Evolutionary conservation across 192 early-diverging fungal genomes (phyloP), one percentile per base, ranked within the genome.

Genomic region (Chytriomyces sp.): DNA sequence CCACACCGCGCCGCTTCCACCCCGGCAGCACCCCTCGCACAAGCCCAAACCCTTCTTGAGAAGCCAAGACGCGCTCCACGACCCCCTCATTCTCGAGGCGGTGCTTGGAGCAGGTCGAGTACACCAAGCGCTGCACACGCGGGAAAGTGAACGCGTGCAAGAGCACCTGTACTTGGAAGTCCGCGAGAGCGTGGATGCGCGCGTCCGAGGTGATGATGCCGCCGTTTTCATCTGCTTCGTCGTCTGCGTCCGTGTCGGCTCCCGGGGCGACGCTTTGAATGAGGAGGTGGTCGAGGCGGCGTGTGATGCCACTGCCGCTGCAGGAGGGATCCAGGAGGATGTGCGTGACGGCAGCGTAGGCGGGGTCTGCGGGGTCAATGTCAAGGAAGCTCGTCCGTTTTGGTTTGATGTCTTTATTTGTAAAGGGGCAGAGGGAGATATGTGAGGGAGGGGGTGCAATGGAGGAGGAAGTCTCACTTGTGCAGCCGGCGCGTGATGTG

Each of bases 71-170:
- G 3, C 82, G 77, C 26, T 87, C 83, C n/a, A 98, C 94, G 0
- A 99, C 97, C 6, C 89, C 88, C 70, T 99, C 97, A 81, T 99
- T 98, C 73, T 99, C 97, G 76, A 89, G 82, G 0, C 81, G 81
- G 73, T 98, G 91, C 52, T 95, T 89, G 5, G 97, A 99, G 76
- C 97, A 99, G 2, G 97, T 99, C 39, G 97, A 99, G 74, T 99
- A 99, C 8, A 90, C 88, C 25, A 99, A 84, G 65, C 86, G 85
- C 59, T 93, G 87, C n/a, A 93, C 91, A 5, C 78, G 82, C 2
- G 93, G 94, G 74, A 98, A 86, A 73, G 82, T 73, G 70, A 82
- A 79, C 12, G 94, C 94, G 70, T 99, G 96, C 65, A 91, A 67
- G 8, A 99, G 78, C 5, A 89, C 85, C 7, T 85, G 81, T 34